Evolutionary conservation across 352 stramenopile genomes (phyloP).

Genomic region (Pythium brachiatum): DNA sequence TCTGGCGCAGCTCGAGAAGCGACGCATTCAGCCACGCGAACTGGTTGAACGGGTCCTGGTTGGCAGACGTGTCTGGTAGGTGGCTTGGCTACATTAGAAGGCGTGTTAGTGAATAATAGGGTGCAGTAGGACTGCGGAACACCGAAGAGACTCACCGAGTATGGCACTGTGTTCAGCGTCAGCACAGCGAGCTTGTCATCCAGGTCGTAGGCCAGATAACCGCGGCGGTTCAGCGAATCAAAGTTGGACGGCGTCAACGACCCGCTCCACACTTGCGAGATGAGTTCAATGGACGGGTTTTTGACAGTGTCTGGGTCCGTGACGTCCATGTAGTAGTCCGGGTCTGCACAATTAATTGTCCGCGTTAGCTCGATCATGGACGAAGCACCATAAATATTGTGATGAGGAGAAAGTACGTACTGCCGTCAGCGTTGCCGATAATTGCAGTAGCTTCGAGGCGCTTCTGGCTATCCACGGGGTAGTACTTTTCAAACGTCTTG

Average conservation of each 20-base stretch:
- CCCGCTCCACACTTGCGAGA: conserved; percentile 47
- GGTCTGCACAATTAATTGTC: conserved; percentile 29
- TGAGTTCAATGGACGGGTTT: conserved; percentile 59
- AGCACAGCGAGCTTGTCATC: conserved; percentile 66
- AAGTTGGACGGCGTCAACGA: conserved; percentile 56
- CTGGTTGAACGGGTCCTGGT: conserved; percentile 86
- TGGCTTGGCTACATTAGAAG: conserved; percentile 62
- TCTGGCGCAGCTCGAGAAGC: conserved; percentile 41
- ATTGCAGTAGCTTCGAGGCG: conserved; percentile 64
- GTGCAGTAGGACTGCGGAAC: no score
- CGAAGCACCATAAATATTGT: background rate
- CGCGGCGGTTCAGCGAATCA: conserved; percentile 47
- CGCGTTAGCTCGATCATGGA: no score
- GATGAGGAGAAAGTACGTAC: conserved; percentile 31
- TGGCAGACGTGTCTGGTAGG: conserved; percentile 58
- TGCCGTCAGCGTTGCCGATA: conserved; percentile 72
- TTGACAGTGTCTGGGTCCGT: conserved; percentile 47
- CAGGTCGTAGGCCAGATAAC: conserved; percentile 63
- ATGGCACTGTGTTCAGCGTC: conserved; percentile 80
- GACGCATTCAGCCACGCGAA: conserved; percentile 87
- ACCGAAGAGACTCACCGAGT: conserved; percentile 46
- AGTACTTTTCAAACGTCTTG: conserved; percentile 66
- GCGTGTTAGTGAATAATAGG: no score
- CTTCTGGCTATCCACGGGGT: conserved; percentile 31
- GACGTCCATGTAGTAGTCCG: conserved; percentile 76